Conservation (phyloP, 1,284 basidiomycete species). For the Boletellus deceptivus region DNA sequence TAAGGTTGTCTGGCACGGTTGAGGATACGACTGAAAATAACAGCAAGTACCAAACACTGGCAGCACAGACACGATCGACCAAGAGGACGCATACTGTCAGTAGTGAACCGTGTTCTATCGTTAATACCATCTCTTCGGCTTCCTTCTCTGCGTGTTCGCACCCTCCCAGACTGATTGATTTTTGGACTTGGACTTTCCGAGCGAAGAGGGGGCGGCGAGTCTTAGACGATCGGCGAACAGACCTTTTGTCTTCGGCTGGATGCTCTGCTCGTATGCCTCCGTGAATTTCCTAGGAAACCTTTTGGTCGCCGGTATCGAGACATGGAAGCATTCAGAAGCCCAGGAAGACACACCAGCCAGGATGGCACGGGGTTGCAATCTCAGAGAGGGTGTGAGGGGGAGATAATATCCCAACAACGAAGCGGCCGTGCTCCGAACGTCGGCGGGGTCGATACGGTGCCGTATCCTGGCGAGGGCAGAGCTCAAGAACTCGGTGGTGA, state of each 20-base stretch:
- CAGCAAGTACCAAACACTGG: too few species aligned
- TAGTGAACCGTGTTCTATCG: not conserved
- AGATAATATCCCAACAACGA: slow-evolving; percentile 81
- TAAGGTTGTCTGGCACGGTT: too few species aligned
- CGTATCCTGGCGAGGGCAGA: slow-evolving; percentile 39
- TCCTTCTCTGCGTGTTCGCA: slow-evolving; percentile 11
- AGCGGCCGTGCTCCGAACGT: slow-evolving; percentile 64
- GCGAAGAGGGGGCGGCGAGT: slow-evolving; percentile 13
- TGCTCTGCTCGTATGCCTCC: slow-evolving; percentile 22
- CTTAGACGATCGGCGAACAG: slow-evolving; percentile 23
- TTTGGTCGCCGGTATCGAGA: slow-evolving; percentile 20
- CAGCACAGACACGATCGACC: too few species aligned
- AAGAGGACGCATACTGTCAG: too few species aligned
- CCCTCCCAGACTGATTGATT: slow-evolving; percentile 30
- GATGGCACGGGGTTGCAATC: slow-evolving; percentile 47
- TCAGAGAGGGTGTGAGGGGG: slow-evolving; percentile 50
- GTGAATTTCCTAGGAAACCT: slow-evolving; percentile 24
- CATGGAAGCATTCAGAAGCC: slow-evolving; percentile 40
- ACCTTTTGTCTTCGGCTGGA: slow-evolving; percentile 17
- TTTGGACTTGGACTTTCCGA: slow-evolving; percentile 23
- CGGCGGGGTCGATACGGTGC: slow-evolving; percentile 50
- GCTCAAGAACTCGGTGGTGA: slow-evolving; percentile 23
- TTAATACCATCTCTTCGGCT: slow-evolving; percentile 24
- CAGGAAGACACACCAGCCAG: slow-evolving; percentile 67
- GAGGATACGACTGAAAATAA: too few species aligned